A percentile compares a stretch with the other conserved stretches of the same genome.
These are phyloP conservation scores for Ogataea pini DNA, from an alignment of 805 yeast species.

Conservation along the genomic window DNA sequence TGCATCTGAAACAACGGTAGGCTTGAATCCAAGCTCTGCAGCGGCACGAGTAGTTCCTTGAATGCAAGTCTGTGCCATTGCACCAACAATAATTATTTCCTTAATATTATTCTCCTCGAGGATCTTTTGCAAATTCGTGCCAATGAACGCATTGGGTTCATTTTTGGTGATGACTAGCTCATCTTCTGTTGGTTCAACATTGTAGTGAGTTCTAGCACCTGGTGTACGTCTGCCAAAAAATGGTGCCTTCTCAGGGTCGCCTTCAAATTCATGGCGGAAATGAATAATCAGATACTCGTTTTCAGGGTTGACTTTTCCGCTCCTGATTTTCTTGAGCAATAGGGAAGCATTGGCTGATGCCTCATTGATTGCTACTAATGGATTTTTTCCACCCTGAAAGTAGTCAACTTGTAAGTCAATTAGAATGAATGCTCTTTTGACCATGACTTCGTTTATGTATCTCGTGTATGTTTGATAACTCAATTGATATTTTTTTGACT, in stretches of 20 bases:
- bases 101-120: slow-evolving; percentile 2
- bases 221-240: slow-evolving; percentile 4
- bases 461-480: too few species aligned
- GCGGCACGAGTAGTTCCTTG: slow-evolving; percentile 12
- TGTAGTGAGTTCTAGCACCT: slow-evolving; percentile 6
- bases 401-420: slow-evolving; percentile 12
- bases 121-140: slow-evolving; percentile 5
- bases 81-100: slow-evolving; percentile 8
- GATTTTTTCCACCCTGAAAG: slow-evolving; percentile 7
- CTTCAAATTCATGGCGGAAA: slow-evolving; percentile 7
- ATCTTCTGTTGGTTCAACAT: slow-evolving; percentile 1
- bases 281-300: slow-evolving; percentile 7
- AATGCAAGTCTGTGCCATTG: slow-evolving; percentile 12
- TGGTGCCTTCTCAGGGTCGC: slow-evolving; percentile 1
- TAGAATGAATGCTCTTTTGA: slow-evolving; percentile 4
- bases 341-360: slow-evolving; percentile 7
- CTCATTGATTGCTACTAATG: slow-evolving; percentile 7
- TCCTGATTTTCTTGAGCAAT: slow-evolving; percentile 6
- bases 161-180: slow-evolving; percentile 11
- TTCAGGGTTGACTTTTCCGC: neutral
- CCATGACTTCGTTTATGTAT: too few species aligned
- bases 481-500: too few species aligned
- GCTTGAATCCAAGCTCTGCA: slow-evolving; percentile 7
- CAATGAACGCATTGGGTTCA: slow-evolving; percentile 7
- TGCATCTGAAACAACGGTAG: slow-evolving; percentile 10